Percentiles rank a stretch among this genome's conserved stretches.
Conservation (phyloP, 805 yeast genomes). For the Yamadazyma philogaea region DNA sequence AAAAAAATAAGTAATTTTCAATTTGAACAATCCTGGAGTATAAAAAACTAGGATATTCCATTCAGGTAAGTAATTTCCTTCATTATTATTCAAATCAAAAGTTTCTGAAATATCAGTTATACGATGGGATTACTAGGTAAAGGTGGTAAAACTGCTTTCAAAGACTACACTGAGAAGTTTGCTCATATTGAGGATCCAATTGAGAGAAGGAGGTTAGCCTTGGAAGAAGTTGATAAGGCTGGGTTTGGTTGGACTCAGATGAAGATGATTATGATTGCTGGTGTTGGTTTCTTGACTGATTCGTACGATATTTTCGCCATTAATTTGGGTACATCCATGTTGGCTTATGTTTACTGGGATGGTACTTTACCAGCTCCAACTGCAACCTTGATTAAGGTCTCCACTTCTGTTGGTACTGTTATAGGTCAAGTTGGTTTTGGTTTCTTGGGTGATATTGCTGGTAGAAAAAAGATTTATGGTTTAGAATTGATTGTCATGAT, state of each 20-base stretch:
- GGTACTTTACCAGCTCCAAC: conserved; percentile 68
- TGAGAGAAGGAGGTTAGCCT: conserved; percentile 82
- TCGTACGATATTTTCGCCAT: conserved; percentile 91
- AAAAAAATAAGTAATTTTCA: too few species aligned
- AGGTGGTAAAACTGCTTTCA: conserved; percentile 88
- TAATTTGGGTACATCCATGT: conserved; percentile 76
- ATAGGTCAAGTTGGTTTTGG: conserved; percentile 89
- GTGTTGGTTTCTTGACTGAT: conserved; percentile 93
- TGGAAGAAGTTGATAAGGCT: conserved; percentile 79
- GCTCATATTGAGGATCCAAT: conserved; percentile 81
- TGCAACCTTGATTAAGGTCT: conserved; percentile 72
- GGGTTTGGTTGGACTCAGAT: conserved; percentile 79
- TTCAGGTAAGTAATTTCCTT: not conserved
- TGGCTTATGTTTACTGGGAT: conserved; percentile 71
- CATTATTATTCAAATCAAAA: not conserved
- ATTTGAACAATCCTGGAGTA: not conserved
- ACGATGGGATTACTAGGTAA: conserved; percentile 5
- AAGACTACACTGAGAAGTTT: conserved; percentile 74
- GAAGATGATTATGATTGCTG: conserved; percentile 78
- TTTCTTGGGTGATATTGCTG: conserved; percentile 72
- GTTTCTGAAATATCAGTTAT: not conserved
- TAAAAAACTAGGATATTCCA: not conserved
- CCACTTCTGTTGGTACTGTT: conserved; percentile 92
- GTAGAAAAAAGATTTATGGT: conserved; percentile 88
- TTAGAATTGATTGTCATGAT: conserved; percentile 82